Evolutionary conservation across 2,329 filamentous ascomycete genomes (phyloP), one percentile per base, ranked within the genome.

Genomic region (Zymoseptoria brevis): DNA sequence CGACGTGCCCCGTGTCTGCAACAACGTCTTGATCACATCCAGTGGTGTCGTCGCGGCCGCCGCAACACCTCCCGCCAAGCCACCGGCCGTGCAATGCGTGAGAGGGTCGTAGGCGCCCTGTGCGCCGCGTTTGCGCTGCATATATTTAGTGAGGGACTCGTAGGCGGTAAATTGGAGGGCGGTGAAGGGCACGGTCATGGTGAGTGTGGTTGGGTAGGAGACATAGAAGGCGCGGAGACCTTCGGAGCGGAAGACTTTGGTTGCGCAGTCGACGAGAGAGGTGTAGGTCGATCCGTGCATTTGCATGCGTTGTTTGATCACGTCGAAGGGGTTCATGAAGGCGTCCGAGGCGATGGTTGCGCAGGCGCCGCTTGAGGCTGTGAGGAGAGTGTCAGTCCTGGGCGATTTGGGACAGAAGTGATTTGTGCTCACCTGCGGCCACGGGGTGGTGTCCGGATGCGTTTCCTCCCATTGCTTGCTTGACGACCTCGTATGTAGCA

Each of bases 301-400:
- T 76, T 99, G 94, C 94, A 99, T 99, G 69, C 94, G 89, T 76
- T 99, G 94, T 78, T 99, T 99, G 80, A 99, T 96, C 62, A 99
- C 94, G 78, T 99, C 94, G 74, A 99, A 99, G 21, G 94, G 94
- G 73, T 97, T 99, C 94, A 99, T 99, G 66, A 99, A 85, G 57
- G 94, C 94, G 79, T 99, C 94, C 74, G 92, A 96, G 41, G 93
- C 90, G 73, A 97, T 96, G 7, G 94, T 97, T 65, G 94, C 94
- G 68, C 89, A 89, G 61, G 94, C 93, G 76, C 94, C 94, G 72
- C 91, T 96, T 63, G 90, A 87, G 62, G 90, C 94, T 96, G 72
- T 1, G 60, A 9, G 30, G 51, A 26, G 19, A 8, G 9, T 30
- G 50, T 53, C 26, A 53, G 51, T 24, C 24, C 24, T n/a, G 29